Conservation (phyloP, 1,284 basidiomycete species). For the Ustilago lituana region DNA sequence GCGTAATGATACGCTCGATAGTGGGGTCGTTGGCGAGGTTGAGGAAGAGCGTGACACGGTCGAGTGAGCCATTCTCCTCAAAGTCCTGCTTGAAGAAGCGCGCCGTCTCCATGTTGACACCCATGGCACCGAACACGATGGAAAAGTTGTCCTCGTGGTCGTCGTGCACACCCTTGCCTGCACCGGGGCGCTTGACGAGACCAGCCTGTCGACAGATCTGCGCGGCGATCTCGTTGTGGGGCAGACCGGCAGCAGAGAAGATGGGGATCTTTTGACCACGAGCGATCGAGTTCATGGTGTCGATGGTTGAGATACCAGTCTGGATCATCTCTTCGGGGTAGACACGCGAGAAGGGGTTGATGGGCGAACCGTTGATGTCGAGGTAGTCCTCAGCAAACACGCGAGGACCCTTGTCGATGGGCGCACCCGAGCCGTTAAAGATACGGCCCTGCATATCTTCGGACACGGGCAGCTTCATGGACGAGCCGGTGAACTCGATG, state of each 20-base stretch:
- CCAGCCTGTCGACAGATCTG: slow-evolving; percentile 99
- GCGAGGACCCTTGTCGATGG: slow-evolving; percentile 97
- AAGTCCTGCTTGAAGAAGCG: slow-evolving; percentile 99
- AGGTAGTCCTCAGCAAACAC: slow-evolving; percentile 99
- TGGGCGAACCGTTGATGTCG: slow-evolving; percentile 99
- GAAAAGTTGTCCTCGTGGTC: slow-evolving; percentile 99
- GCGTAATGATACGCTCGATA: slow-evolving; percentile 99
- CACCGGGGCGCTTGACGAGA: slow-evolving; percentile 77
- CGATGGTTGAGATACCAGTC: slow-evolving; percentile 92
- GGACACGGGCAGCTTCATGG: slow-evolving; percentile 99
- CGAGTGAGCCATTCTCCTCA: slow-evolving; percentile 96
- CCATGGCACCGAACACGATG: slow-evolving; percentile 99
- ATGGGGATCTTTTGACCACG: slow-evolving; percentile 99
- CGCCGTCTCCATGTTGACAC: slow-evolving; percentile 99
- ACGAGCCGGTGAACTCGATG: slow-evolving; percentile 96
- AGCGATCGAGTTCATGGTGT: slow-evolving; percentile 86
- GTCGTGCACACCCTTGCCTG: slow-evolving; percentile 85
- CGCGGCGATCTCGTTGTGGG: slow-evolving; percentile 99
- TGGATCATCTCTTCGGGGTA: slow-evolving; percentile 99
- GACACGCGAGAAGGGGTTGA: slow-evolving; percentile 98
- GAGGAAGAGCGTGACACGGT: slow-evolving; percentile 97
- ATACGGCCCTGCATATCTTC: slow-evolving; percentile 99
- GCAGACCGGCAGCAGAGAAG: slow-evolving; percentile 98
- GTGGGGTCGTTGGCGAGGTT: slow-evolving; percentile 99
- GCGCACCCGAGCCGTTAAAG: slow-evolving; percentile 98